These are phyloP conservation scores for Pythium rishiriense DNA, from an alignment of 352 stramenopile genomes.

Conservation along the genomic window DNA sequence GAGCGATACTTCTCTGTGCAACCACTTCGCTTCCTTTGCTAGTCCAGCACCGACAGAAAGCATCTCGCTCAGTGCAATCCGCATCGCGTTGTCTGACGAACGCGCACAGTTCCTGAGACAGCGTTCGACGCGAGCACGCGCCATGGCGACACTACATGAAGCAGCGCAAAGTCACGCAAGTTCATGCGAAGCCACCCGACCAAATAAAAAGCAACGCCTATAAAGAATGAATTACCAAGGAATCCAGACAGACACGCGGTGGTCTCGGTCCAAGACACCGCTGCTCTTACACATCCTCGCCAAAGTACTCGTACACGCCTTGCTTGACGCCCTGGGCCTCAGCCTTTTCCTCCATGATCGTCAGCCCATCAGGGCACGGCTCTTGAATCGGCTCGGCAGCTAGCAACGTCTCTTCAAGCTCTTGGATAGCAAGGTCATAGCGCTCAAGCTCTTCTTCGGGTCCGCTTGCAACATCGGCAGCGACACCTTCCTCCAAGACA, in stretches of 20 bases:
- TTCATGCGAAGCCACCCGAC: background rate
- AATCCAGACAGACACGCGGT: background rate
- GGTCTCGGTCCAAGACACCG: background rate
- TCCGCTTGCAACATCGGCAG: background rate
- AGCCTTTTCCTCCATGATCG: background rate
- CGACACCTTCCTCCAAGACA: background rate
- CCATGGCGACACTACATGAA: conserved; percentile 6
- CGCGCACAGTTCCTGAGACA: background rate
- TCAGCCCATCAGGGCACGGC: conserved; percentile 2
- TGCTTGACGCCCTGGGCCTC: conserved; percentile 1
- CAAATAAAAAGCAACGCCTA: conserved; percentile 9
- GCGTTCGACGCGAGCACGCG: background rate
- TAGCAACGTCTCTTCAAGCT: conserved; percentile 4
- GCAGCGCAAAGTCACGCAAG: background rate
- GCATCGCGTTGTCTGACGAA: background rate
- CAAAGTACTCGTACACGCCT: conserved; percentile 14
- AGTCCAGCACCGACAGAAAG: background rate
- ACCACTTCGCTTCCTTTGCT: background rate
- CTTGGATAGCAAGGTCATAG: background rate
- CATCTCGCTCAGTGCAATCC: background rate
- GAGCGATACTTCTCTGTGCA: background rate
- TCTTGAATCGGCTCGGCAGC: background rate
- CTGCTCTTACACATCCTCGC: background rate
- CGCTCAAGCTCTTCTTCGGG: background rate
- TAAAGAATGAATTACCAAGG: background rate